phyloP scores from a whole-genome alignment of 169 alveolate species.

The Miamiensis avidus region DNA sequence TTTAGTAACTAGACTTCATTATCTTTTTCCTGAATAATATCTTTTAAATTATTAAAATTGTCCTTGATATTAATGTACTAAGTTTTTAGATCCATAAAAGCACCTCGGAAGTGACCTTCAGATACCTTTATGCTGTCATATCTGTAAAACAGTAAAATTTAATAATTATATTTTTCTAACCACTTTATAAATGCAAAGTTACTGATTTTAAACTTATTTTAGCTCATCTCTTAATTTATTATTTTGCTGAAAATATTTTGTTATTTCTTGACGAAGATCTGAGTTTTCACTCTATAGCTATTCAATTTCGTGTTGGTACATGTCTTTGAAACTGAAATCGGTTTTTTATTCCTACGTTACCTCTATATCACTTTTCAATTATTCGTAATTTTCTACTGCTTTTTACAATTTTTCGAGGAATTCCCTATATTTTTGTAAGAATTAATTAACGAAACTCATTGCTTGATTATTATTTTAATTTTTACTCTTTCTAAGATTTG shows the following conservation, averaged over 20 bases:
- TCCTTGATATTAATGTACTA: neutral
- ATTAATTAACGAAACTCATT: no score
- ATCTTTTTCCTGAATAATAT: neutral
- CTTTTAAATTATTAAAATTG: neutral
- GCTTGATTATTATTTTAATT: no score
- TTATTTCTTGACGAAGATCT: neutral
- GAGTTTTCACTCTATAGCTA: neutral
- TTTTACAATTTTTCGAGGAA: neutral
- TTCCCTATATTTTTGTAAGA: no score
- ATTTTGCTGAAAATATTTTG: neutral
- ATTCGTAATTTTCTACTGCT: neutral
- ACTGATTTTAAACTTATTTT: neutral
- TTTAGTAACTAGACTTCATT: neutral
- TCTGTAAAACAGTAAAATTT: neutral
- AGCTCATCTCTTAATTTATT: neutral
- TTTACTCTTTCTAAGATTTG: neutral
- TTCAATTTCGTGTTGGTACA: neutral
- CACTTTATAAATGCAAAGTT: no score
- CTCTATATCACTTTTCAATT: no score
- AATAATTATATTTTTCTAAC: no score
- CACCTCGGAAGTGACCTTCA: neutral
- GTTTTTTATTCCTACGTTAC: neutral
- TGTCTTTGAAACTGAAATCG: neutral
- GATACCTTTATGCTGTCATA: neutral
- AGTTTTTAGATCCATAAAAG: neutral